phyloP scores from a whole-genome alignment of 768 basidiomycete species.

The Hygrophoropsis aurantiaca region DNA sequence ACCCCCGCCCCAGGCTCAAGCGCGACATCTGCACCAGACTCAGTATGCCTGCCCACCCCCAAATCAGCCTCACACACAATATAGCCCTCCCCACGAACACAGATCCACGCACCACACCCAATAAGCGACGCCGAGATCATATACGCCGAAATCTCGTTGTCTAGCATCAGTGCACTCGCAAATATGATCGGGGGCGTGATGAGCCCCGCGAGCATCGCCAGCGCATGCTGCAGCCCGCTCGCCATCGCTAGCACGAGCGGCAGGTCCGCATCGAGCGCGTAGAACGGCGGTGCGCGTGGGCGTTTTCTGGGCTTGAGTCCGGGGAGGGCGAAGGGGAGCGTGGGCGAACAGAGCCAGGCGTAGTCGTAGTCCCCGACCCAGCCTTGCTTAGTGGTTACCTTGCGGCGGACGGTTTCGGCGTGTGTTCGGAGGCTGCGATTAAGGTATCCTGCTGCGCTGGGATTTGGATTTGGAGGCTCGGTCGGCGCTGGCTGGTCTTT shows the following conservation, averaged over 20 bases:
- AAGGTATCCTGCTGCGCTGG: neutral
- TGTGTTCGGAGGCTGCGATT: conserved; percentile 8
- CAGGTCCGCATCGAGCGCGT: conserved; percentile 67
- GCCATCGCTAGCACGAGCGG: conserved; percentile 73
- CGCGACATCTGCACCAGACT: conserved; percentile 81
- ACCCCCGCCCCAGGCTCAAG: conserved; percentile 55
- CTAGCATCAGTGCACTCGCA: conserved; percentile 59
- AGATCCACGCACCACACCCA: conserved; percentile 58
- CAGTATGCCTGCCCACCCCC: conserved; percentile 60
- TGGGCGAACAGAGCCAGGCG: conserved; percentile 68
- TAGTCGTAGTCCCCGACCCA: conserved; percentile 90
- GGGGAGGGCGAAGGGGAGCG: conserved; percentile 54
- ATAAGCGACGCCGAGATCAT: conserved; percentile 83
- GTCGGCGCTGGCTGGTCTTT: conserved; percentile 16
- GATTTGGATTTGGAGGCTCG: conserved; percentile 9
- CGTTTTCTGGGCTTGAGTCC: conserved; percentile 24
- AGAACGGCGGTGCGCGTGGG: conserved; percentile 68
- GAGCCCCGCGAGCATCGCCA: conserved; percentile 81
- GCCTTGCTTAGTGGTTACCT: conserved; percentile 54
- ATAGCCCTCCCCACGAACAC: neutral
- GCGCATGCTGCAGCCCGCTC: conserved; percentile 71
- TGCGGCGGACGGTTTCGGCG: conserved; percentile 20
- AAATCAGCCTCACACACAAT: neutral
- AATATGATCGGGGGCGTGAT: conserved; percentile 86
- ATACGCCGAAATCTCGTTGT: conserved; percentile 60